These are phyloP conservation scores for Celoporthe dispersa DNA, from an alignment of 2,329 filamentous ascomycete species.

Conservation along the genomic window DNA sequence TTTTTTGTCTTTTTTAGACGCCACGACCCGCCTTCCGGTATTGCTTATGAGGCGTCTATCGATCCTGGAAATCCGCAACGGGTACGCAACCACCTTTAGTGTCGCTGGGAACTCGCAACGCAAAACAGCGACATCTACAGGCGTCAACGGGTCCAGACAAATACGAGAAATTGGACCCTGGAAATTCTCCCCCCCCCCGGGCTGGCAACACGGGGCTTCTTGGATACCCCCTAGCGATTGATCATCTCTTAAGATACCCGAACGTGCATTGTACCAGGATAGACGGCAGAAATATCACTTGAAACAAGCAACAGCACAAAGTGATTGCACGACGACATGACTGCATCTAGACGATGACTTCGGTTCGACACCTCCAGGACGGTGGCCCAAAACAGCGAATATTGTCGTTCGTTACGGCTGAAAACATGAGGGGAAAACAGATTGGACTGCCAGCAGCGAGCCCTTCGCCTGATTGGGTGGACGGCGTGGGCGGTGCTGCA, in stretches of 20 bases:
- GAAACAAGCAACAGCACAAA: constrained; percentile 14
- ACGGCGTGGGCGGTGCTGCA: not conserved
- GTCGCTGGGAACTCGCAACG: too few species aligned
- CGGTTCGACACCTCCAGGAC: not conserved
- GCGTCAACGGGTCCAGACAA: constrained; percentile 6
- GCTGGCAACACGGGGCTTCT: constrained; percentile 2
- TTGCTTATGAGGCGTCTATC: constrained; percentile 7
- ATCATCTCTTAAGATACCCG: constrained; percentile 24
- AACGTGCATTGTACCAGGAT: constrained; percentile 22
- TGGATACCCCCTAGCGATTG: not conserved
- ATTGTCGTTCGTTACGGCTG: too few species aligned
- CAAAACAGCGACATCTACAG: not conserved
- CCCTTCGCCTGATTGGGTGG: not conserved
- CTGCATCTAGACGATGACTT: not conserved
- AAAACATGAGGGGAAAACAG: too few species aligned
- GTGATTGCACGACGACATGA: constrained; percentile 9
- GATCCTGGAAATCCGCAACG: not conserved
- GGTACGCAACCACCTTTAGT: not conserved
- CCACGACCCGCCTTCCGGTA: not conserved
- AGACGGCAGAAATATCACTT: constrained; percentile 19
- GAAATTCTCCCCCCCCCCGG: not conserved
- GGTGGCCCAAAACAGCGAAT: not conserved
- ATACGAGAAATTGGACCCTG: not conserved
- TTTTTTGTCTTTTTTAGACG: not conserved
- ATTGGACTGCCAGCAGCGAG: not conserved